Evolutionary conservation across 2,329 filamentous ascomycete genomes (phyloP).

Genomic region (Nemania sp.): DNA sequence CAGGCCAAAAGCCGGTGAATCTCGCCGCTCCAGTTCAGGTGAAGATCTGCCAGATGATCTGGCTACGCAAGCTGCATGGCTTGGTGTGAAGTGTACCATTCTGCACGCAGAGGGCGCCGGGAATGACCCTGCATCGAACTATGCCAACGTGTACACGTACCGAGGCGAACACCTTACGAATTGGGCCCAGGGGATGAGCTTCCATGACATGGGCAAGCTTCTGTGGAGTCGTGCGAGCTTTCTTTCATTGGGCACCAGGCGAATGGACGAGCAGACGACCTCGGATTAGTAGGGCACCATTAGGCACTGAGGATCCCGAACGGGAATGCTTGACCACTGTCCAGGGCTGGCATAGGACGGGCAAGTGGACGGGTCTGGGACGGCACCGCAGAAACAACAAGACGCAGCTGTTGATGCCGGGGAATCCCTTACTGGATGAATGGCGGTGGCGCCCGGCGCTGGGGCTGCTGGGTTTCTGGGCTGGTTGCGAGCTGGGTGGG

Average conservation of each 20-base stretch:
- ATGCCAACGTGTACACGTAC: constrained; percentile 28
- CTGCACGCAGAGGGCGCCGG: constrained; percentile 12
- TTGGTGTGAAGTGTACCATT: constrained; percentile 16
- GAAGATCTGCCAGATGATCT: constrained; percentile 35
- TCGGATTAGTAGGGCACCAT: constrained; percentile 28
- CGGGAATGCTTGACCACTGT: constrained; percentile 17
- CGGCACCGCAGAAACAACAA: not conserved
- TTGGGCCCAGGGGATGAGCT: constrained; percentile 17
- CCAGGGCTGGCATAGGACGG: not conserved
- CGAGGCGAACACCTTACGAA: constrained; percentile 24
- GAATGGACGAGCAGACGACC: constrained; percentile 17
- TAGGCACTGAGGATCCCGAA: constrained; percentile 29
- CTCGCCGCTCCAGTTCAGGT: constrained; percentile 26
- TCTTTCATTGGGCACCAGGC: constrained; percentile 29
- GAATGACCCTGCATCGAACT: constrained; percentile 29
- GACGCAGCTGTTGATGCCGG: not conserved
- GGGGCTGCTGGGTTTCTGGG: constrained; percentile 27
- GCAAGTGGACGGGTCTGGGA: not conserved
- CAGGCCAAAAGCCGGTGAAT: constrained; percentile 22
- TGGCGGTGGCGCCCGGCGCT: constrained; percentile 36
- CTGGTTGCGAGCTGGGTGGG: constrained; percentile 31
- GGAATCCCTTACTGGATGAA: not conserved
- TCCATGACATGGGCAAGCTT: constrained; percentile 3
- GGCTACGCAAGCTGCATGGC: constrained; percentile 34
- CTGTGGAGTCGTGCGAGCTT: constrained; percentile 15